phyloP scores from a whole-genome alignment of 306 rosid genomes.

The Urtica urens region DNA sequence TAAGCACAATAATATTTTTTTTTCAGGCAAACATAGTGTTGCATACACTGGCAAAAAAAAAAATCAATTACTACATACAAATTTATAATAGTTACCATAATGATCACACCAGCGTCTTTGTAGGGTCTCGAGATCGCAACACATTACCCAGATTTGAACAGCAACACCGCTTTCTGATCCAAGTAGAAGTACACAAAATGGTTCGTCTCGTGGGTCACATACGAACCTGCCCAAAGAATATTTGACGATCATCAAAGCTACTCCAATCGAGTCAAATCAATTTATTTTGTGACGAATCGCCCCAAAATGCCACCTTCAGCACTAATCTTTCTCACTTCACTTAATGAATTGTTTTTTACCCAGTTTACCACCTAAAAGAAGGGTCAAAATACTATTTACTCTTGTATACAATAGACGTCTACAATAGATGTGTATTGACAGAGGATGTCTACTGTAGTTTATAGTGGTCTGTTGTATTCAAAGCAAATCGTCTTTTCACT shows the following conservation, averaged over 20 bases:
- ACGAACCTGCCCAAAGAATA: constrained; percentile 56
- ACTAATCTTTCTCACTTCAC: no score
- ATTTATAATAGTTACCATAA: constrained; percentile 20
- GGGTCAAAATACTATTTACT: no score
- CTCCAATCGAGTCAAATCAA: constrained; percentile 2
- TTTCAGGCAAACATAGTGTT: constrained; percentile 24
- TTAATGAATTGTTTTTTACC: no score
- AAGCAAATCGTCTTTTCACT: no score
- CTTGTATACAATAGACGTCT: no score
- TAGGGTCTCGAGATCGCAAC: background rate
- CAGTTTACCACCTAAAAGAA: no score
- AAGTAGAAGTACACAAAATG: constrained; percentile 94
- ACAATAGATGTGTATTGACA: no score
- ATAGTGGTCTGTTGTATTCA: no score
- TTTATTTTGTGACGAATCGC: no score
- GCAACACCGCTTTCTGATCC: constrained; percentile 95
- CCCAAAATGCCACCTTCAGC: no score
- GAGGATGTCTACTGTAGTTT: no score
- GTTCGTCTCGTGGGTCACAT: constrained; percentile 96
- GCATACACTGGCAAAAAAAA: background rate
- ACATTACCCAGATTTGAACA: constrained; percentile 73
- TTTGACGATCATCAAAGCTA: constrained; percentile 4
- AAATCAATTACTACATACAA: constrained; percentile 49
- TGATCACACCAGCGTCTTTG: constrained; percentile 26
- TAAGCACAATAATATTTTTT: constrained; percentile 39